phyloP scores from a whole-genome alignment of 2,329 filamentous ascomycete genomes.

The Zasmidium cellare region DNA sequence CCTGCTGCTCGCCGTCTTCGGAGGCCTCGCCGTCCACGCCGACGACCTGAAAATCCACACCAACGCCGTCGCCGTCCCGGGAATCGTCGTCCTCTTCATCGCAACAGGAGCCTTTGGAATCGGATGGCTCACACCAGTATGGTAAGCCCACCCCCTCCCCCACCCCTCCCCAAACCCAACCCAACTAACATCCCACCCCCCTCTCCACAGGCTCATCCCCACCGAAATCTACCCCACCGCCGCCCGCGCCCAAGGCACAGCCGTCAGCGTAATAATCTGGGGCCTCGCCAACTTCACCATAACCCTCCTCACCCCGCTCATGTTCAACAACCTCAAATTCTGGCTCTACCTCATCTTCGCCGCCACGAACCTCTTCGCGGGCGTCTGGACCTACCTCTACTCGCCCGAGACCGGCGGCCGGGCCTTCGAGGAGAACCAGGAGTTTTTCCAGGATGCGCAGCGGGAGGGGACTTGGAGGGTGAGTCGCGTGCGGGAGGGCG shows the following conservation, averaged over 20 bases:
- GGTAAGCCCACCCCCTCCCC: background rate
- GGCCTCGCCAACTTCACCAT: slow-evolving; percentile 60
- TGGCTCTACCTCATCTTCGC: slow-evolving; percentile 60
- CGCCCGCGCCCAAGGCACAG: slow-evolving; percentile 56
- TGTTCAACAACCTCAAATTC: slow-evolving; percentile 62
- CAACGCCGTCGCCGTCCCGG: slow-evolving; percentile 50
- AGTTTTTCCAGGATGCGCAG: slow-evolving; percentile 57
- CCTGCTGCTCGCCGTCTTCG: slow-evolving; percentile 53
- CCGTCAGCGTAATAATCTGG: slow-evolving; percentile 57
- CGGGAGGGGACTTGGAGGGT: slow-evolving; percentile 57
- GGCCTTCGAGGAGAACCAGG: slow-evolving; percentile 61
- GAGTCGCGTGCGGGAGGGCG: slow-evolving; percentile 52
- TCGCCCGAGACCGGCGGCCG: slow-evolving; percentile 58
- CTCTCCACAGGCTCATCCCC: slow-evolving; percentile 52
- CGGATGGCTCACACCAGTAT: slow-evolving; percentile 30
- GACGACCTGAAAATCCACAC: slow-evolving; percentile 40
- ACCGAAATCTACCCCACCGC: slow-evolving; percentile 60
- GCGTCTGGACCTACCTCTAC: slow-evolving; percentile 55
- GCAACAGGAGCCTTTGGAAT: slow-evolving; percentile 63
- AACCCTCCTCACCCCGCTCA: slow-evolving; percentile 58
- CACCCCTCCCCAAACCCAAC: no score
- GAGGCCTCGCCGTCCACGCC: slow-evolving; percentile 47
- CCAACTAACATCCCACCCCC: no score
- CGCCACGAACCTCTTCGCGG: slow-evolving; percentile 56
- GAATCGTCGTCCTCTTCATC: slow-evolving; percentile 55